Conservation (phyloP, 2,329 filamentous ascomycete species). For the Pestalotiopsis sp. region DNA sequence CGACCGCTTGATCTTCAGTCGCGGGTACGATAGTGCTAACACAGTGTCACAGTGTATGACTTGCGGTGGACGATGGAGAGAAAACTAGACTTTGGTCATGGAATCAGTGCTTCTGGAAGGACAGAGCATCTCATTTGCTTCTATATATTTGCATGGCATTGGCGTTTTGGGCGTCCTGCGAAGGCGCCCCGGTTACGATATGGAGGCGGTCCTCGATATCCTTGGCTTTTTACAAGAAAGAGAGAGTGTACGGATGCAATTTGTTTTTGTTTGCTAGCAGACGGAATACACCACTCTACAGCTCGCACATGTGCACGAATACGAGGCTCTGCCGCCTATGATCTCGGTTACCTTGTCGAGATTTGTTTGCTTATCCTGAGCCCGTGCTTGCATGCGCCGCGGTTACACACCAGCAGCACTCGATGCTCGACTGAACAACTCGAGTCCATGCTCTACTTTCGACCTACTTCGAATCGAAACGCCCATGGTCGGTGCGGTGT, state of each 20-base stretch:
- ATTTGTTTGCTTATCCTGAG: background rate
- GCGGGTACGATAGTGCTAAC: background rate
- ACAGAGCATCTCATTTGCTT: background rate
- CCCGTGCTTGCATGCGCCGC: background rate
- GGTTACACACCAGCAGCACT: background rate
- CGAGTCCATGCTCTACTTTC: background rate
- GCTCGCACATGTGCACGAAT: background rate
- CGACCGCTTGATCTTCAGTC: background rate
- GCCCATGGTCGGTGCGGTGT: background rate
- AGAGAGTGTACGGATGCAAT: background rate
- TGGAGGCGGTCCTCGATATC: background rate
- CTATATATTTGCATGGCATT: background rate
- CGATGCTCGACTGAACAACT: background rate
- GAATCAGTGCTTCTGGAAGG: background rate
- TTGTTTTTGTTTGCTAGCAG: background rate
- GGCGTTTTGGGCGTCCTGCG: background rate
- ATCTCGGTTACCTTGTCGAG: background rate
- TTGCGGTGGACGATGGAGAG: conserved; percentile 68
- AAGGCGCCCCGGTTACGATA: background rate
- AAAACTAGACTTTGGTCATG: conserved; percentile 52
- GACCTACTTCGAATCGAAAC: background rate
- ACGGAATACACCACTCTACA: background rate
- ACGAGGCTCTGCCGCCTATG: background rate
- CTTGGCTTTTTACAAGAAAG: background rate
- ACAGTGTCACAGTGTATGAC: conserved; percentile 59